phyloP scores from a whole-genome alignment of 176 grass and related monocot species.

The Ananas comosus region DNA sequence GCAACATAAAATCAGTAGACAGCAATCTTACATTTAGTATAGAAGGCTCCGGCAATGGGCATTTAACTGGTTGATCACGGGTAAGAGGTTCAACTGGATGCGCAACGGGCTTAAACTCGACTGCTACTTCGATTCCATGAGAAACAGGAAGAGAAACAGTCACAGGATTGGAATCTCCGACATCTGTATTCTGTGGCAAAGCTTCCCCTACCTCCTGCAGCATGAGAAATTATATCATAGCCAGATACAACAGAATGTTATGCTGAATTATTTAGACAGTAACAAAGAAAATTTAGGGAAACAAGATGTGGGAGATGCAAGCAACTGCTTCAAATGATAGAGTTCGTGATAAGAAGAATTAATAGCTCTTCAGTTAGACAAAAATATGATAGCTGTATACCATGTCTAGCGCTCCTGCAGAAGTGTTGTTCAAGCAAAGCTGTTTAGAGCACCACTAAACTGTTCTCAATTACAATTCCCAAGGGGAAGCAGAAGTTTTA shows the following conservation, averaged over 20 bases:
- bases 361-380: no score
- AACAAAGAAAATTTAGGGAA: no score
- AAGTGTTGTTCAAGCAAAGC: no score
- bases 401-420: no score
- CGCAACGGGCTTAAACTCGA: slow-evolving; percentile 85
- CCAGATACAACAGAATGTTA: neutral
- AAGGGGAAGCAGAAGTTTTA: no score
- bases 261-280: no score
- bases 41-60: slow-evolving; percentile 83
- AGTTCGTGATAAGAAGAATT: no score
- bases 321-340: no score
- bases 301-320: no score
- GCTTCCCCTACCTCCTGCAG: slow-evolving; percentile 58
- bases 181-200: slow-evolving; percentile 30
- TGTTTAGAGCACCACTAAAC: no score
- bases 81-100: slow-evolving; percentile 77
- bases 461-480: no score
- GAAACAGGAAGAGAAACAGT: slow-evolving; percentile 27
- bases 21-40: slow-evolving; percentile 61
- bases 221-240: slow-evolving; percentile 14
- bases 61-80: slow-evolving; percentile 78
- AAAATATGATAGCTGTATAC: no score
- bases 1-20: neutral
- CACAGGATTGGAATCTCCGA: slow-evolving; percentile 20
- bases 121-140: slow-evolving; percentile 46